Percentiles rank a stretch among this genome's conserved stretches.
Conservation (phyloP, 75 land plant genomes). For the Azolla pinnata region DNA sequence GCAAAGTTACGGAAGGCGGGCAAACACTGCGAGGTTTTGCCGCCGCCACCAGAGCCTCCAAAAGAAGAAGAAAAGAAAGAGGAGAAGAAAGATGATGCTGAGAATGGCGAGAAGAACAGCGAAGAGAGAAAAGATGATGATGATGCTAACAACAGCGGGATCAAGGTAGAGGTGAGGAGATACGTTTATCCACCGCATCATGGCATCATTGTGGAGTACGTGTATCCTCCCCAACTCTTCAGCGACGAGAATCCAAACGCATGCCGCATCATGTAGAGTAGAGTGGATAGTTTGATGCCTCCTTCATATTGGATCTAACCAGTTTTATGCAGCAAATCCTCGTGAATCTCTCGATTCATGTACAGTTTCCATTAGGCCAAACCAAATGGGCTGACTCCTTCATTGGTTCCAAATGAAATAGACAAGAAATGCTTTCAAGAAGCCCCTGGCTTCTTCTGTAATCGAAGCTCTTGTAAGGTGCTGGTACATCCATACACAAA, state of each 20-base stretch:
- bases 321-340: too few relatives aligned
- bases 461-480: too few relatives aligned
- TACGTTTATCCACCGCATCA: too few relatives aligned
- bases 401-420: too few relatives aligned
- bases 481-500: too few relatives aligned
- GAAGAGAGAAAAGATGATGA: slow-evolving; percentile 1
- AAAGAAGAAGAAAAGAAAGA: slow-evolving; percentile 6
- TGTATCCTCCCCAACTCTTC: slow-evolving; percentile 62
- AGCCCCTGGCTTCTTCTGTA: too few relatives aligned
- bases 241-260: slow-evolving; percentile 78
- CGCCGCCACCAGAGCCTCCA: slow-evolving; percentile 30
- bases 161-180: neutral
- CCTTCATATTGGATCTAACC: too few relatives aligned
- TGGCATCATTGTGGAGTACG: slow-evolving; percentile 16
- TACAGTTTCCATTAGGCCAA: too few relatives aligned
- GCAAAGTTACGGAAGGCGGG: slow-evolving; percentile 46
- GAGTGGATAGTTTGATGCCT: too few relatives aligned
- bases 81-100: neutral
- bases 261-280: slow-evolving; percentile 42
- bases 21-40: slow-evolving; percentile 48
- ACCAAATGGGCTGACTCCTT: too few relatives aligned
- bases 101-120: slow-evolving; percentile 4
- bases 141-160: slow-evolving; percentile 1
- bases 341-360: too few relatives aligned
- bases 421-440: too few relatives aligned